These are phyloP conservation scores for Cercospora citrullina DNA, from an alignment of 2,329 filamentous ascomycete species.

Conservation along the genomic window DNA sequence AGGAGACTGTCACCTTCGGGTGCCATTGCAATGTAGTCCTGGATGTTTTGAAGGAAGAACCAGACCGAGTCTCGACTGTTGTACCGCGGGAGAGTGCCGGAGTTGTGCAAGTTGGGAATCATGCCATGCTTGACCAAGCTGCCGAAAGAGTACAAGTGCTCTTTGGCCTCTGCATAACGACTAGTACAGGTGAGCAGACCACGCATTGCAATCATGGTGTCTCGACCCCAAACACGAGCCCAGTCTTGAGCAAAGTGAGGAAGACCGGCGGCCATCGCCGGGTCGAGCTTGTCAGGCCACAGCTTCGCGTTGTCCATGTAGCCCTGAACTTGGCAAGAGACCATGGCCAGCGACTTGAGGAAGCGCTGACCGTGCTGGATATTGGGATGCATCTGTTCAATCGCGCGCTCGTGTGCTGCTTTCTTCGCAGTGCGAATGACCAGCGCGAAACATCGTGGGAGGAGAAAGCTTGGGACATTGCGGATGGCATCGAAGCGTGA, in stretches of 20 bases:
- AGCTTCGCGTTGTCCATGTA: slow-evolving; percentile 86
- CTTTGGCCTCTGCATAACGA: slow-evolving; percentile 81
- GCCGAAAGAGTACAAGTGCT: slow-evolving; percentile 92
- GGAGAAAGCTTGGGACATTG: slow-evolving; percentile 79
- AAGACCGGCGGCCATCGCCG: slow-evolving; percentile 85
- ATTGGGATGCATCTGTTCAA: slow-evolving; percentile 76
- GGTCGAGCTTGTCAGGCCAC: slow-evolving; percentile 80
- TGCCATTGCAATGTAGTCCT: slow-evolving; percentile 82
- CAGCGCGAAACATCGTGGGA: slow-evolving; percentile 90
- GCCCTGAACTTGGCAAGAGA: slow-evolving; percentile 88
- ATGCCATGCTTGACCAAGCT: slow-evolving; percentile 97
- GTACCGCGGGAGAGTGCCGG: slow-evolving; percentile 82
- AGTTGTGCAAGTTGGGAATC: slow-evolving; percentile 91
- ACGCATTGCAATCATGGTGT: slow-evolving; percentile 93
- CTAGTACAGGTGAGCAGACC: slow-evolving; percentile 90
- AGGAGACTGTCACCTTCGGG: slow-evolving; percentile 75
- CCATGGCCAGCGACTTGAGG: slow-evolving; percentile 82
- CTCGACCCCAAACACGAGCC: slow-evolving; percentile 95
- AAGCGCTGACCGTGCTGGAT: slow-evolving; percentile 83
- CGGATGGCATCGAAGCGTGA: slow-evolving; percentile 84
- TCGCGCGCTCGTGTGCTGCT: slow-evolving; percentile 73
- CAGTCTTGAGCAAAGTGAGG: slow-evolving; percentile 93
- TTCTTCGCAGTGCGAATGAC: slow-evolving; percentile 84
- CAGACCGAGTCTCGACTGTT: slow-evolving; percentile 95
- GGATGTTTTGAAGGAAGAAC: slow-evolving; percentile 96